A percentile compares a stretch with the other conserved stretches of the same genome.
Conservation (phyloP, 1,139 yeast species). For the Nematodospora anomalae region DNA sequence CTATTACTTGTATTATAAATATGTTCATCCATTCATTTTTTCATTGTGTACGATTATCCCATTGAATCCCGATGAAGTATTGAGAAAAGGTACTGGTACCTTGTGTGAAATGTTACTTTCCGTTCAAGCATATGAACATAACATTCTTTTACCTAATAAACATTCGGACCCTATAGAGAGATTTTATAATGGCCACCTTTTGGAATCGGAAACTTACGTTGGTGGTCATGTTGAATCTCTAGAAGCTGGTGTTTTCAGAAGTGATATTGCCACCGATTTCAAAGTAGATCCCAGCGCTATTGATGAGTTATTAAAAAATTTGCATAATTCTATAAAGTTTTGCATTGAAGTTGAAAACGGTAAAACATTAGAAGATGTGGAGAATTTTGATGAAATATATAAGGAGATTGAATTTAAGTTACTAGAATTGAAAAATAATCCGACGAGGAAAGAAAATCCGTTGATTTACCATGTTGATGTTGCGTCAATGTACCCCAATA, state of each 20-base stretch:
- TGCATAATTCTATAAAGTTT: conserved; percentile 76
- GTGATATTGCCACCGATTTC: conserved; percentile 78
- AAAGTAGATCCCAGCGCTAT: conserved; percentile 78
- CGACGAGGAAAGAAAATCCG: conserved; percentile 74
- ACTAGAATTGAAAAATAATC: conserved; percentile 56
- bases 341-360: conserved; percentile 83
- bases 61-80: conserved; percentile 91
- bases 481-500: conserved; percentile 99
- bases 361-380: conserved; percentile 69
- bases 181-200: conserved; percentile 88
- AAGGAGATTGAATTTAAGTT: conserved; percentile 56
- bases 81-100: conserved; percentile 98
- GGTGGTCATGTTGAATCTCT: conserved; percentile 98
- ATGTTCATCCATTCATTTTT: conserved; percentile 95
- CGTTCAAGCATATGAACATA: conserved; percentile 89
- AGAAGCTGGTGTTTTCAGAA: conserved; percentile 96
- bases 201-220: conserved; percentile 96
- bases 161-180: conserved; percentile 90
- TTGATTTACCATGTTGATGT: conserved; percentile 97
- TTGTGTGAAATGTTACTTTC: conserved; percentile 95
- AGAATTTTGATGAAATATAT: conserved; percentile 74
- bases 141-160: conserved; percentile 86
- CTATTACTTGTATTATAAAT: conserved; percentile 90
- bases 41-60: conserved; percentile 96
- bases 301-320: conserved; percentile 72